Percentiles rank a stretch among this genome's conserved stretches.
phyloP scores from a whole-genome alignment of 202 grass and related monocot species.

The Brachypodium distachyon region DNA sequence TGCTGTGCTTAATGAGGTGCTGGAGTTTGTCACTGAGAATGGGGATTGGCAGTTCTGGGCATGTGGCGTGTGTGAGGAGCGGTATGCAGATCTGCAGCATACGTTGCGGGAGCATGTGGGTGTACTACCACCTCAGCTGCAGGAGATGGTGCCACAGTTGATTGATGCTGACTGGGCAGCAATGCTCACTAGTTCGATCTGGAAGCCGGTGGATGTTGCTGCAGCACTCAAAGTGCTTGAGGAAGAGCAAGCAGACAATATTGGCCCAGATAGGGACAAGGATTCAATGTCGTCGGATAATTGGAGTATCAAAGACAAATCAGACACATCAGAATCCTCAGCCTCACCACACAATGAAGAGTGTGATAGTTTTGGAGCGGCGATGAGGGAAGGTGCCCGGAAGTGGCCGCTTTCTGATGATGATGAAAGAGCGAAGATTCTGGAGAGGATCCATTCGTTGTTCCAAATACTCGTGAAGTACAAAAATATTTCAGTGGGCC shows the following conservation, averaged over 20 bases:
- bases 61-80: conserved; percentile 53
- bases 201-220: conserved; percentile 66
- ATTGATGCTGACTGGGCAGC: conserved; percentile 52
- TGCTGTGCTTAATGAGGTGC: conserved; percentile 40
- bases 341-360: conserved; percentile 41
- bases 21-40: conserved; percentile 29
- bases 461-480: conserved; percentile 67
- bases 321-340: conserved; percentile 49
- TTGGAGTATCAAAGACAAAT: conserved; percentile 59
- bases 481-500: conserved; percentile 59
- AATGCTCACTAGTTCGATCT: conserved; percentile 56
- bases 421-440: conserved; percentile 53
- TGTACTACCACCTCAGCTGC: conserved; percentile 17
- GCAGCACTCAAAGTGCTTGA: conserved; percentile 40
- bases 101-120: conserved; percentile 39
- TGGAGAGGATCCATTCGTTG: conserved; percentile 60
- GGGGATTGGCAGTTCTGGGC: conserved; percentile 66
- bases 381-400: conserved; percentile 19
- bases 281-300: conserved; percentile 41
- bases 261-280: conserved; percentile 40
- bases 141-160: conserved; percentile 48
- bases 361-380: conserved; percentile 40
- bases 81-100: conserved; percentile 42
- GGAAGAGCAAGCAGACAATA: conserved; percentile 45
- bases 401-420: conserved; percentile 86